Conservation (phyloP, 352 stramenopile species). For the Aphanomyces euteiches region DNA sequence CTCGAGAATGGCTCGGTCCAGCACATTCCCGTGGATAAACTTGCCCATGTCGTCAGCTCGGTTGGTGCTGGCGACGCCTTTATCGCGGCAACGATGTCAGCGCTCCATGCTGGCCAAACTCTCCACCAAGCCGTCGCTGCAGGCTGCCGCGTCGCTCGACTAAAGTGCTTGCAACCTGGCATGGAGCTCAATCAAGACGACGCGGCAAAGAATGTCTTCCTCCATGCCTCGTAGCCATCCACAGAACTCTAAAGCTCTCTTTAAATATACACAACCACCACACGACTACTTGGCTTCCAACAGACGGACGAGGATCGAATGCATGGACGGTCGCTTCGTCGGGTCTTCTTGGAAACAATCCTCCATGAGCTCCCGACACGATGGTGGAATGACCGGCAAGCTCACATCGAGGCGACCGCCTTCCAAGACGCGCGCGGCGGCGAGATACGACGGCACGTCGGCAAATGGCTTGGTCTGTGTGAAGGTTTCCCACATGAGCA, state of each 20-base stretch:
- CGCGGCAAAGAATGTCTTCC: background rate
- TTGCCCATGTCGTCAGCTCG: constrained; percentile 53
- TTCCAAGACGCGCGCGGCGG: constrained; percentile 56
- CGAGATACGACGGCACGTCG: constrained; percentile 51
- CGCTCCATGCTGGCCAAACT: constrained; percentile 36
- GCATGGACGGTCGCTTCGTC: constrained; percentile 63
- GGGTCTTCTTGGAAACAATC: constrained; percentile 70
- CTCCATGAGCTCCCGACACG: constrained; percentile 56
- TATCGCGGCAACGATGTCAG: constrained; percentile 58
- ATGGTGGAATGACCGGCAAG: constrained; percentile 41
- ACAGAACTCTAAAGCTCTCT: too few relatives aligned
- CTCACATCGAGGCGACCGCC: constrained; percentile 54
- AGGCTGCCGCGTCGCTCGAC: constrained; percentile 52
- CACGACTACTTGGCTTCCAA: background rate
- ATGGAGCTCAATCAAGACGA: constrained; percentile 39
- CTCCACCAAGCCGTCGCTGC: constrained; percentile 40
- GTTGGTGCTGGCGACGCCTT: constrained; percentile 73
- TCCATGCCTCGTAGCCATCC: background rate
- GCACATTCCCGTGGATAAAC: constrained; percentile 40
- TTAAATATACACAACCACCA: too few relatives aligned
- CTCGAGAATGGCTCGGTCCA: constrained; percentile 25
- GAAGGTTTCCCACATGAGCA: constrained; percentile 80
- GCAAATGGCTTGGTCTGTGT: constrained; percentile 51
- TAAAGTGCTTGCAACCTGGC: constrained; percentile 57
- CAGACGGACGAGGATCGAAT: constrained; percentile 56